phyloP scores from a whole-genome alignment of 495 filamentous ascomycete species.

The Aspergillus asperescens region DNA sequence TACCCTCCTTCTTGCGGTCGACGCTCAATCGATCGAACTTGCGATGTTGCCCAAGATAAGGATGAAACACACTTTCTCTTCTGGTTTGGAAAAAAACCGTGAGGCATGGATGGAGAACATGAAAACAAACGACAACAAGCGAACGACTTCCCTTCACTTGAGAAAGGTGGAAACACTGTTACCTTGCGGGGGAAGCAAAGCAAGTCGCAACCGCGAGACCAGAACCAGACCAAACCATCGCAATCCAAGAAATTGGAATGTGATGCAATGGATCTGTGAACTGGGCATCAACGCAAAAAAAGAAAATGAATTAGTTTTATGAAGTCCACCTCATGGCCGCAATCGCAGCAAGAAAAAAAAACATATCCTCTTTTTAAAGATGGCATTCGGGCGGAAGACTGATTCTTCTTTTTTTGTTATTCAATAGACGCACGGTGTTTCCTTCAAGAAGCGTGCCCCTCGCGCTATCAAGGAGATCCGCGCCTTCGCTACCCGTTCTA shows the following conservation, averaged over 20 bases:
- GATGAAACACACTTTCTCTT: conserved; percentile 22
- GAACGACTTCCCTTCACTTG: conserved; percentile 4
- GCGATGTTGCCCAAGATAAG: conserved; percentile 14
- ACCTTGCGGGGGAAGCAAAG: conserved; percentile 3
- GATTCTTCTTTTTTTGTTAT: conserved; percentile 40
- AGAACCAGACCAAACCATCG: not conserved
- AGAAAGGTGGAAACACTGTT: not conserved
- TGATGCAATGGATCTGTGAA: not conserved
- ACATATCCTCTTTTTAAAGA: conserved; percentile 26
- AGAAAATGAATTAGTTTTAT: conserved; percentile 59
- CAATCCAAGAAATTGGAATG: not conserved
- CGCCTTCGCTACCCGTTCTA: conserved; percentile 82
- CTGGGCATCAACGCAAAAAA: conserved; percentile 4
- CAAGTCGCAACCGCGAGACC: not conserved
- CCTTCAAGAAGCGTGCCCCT: conserved; percentile 99
- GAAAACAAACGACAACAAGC: not conserved
- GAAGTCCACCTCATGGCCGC: conserved; percentile 60
- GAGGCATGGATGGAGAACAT: conserved; percentile 27
- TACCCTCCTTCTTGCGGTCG: not conserved
- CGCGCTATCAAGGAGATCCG: conserved; percentile 98
- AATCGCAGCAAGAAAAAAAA: conserved; percentile 27
- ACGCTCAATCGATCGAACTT: conserved; percentile 1
- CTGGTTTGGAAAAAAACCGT: conserved; percentile 20
- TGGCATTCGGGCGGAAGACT: conserved; percentile 61
- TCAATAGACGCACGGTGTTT: conserved; percentile 82